Evolutionary conservation across 2,329 filamentous ascomycete genomes (phyloP).

Genomic region (Didymella sp.): DNA sequence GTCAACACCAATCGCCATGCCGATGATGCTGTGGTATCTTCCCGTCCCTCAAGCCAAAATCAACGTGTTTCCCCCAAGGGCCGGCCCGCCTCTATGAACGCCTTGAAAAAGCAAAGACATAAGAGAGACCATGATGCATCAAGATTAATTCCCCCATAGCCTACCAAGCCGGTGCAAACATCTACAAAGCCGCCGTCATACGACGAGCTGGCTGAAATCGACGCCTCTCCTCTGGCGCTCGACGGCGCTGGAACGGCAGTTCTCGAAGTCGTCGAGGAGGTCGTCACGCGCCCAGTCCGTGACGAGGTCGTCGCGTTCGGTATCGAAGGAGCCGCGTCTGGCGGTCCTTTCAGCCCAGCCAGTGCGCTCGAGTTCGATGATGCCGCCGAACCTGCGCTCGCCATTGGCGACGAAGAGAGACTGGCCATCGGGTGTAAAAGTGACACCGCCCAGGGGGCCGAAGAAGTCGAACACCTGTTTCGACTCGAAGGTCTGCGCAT

Average conservation of each 20-base stretch:
- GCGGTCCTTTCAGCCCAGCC: slow-evolving; percentile 35
- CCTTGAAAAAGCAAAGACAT: background rate
- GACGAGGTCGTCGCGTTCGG: slow-evolving; percentile 19
- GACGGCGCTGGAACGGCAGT: slow-evolving; percentile 18
- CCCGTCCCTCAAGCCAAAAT: background rate
- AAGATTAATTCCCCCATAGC: slow-evolving; percentile 8
- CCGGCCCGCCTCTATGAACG: slow-evolving; percentile 8
- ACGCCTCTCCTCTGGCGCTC: slow-evolving; percentile 35
- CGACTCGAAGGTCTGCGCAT: slow-evolving; percentile 67
- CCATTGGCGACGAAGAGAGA: slow-evolving; percentile 73
- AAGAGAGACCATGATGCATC: slow-evolving; percentile 1
- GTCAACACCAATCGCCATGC: slow-evolving; percentile 21
- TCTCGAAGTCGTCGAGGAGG: slow-evolving; percentile 22
- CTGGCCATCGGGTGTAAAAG: slow-evolving; percentile 70
- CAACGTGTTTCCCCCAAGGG: background rate
- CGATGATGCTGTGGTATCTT: slow-evolving; percentile 23
- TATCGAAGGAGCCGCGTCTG: slow-evolving; percentile 8
- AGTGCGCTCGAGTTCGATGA: slow-evolving; percentile 66
- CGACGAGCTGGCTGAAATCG: slow-evolving; percentile 34
- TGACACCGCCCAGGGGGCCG: slow-evolving; percentile 74
- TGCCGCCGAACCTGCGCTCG: slow-evolving; percentile 70
- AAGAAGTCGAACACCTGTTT: slow-evolving; percentile 77
- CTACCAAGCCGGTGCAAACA: slow-evolving; percentile 20
- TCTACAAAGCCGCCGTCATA: slow-evolving; percentile 43
- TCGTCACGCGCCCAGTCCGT: slow-evolving; percentile 39